Conservation (phyloP, 2,329 filamentous ascomycete species). For the Paraconiothyrium sp. region DNA sequence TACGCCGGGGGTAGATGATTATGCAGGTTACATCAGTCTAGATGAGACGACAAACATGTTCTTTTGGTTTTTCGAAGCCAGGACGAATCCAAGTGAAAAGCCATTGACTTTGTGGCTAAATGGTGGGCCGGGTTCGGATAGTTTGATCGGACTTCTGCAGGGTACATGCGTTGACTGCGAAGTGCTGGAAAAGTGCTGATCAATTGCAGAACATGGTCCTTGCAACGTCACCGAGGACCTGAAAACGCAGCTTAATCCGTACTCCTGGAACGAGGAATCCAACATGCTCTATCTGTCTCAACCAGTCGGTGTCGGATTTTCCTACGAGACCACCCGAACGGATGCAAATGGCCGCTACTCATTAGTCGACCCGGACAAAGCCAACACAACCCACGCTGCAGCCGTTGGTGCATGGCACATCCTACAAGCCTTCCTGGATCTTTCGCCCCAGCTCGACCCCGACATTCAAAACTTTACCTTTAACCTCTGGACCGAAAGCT, state of each 20-base stretch:
- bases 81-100: constrained; percentile 52
- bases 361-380: constrained; percentile 39
- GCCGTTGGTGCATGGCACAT: constrained; percentile 50
- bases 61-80: constrained; percentile 60
- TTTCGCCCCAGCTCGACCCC: constrained; percentile 56
- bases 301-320: constrained; percentile 53
- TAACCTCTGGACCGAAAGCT: constrained; percentile 57
- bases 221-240: constrained; percentile 55
- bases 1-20: constrained; percentile 47
- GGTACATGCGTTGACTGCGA: constrained; percentile 18
- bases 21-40: constrained; percentile 50
- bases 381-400: constrained; percentile 47
- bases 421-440: constrained; percentile 47
- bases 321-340: constrained; percentile 45
- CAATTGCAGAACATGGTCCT: constrained; percentile 52
- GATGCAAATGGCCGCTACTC: constrained; percentile 41
- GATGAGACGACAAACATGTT: constrained; percentile 51
- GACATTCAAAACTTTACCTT: constrained; percentile 63
- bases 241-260: constrained; percentile 48
- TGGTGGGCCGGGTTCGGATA: constrained; percentile 63
- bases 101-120: constrained; percentile 61
- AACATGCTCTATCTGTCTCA: constrained; percentile 53
- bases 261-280: constrained; percentile 52
- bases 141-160: constrained; percentile 66
- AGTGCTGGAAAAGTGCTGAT: neutral